A percentile compares a stretch with the other conserved stretches of the same genome.
Evolutionary conservation across 1,284 basidiomycete species (phyloP).

Genomic region (Cutaneotrichosporon daszewskae): DNA sequence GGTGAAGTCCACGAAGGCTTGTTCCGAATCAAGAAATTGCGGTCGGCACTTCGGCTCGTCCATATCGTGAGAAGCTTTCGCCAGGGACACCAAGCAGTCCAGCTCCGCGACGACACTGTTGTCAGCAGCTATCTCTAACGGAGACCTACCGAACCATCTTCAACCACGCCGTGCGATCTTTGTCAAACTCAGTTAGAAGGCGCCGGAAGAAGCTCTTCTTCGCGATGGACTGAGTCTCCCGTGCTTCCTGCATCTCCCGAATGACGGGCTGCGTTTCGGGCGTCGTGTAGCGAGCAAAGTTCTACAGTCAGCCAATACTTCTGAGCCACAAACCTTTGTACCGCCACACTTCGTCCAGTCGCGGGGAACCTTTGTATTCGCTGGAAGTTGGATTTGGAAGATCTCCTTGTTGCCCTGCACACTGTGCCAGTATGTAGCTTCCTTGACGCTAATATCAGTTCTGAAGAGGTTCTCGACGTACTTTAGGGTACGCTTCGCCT

Average conservation of each 20-base stretch:
- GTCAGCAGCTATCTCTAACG: too few relatives aligned
- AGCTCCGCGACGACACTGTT: constrained; percentile 76
- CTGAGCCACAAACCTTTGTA: constrained; percentile 59
- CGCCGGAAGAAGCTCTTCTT: constrained; percentile 75
- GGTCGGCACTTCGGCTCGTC: constrained; percentile 91
- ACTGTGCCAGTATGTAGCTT: constrained; percentile 74
- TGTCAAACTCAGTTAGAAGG: constrained; percentile 79
- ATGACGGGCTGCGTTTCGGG: constrained; percentile 65
- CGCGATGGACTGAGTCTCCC: constrained; percentile 72
- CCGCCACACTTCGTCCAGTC: constrained; percentile 77
- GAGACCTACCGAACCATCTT: constrained; percentile 60
- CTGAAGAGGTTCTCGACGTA: background rate
- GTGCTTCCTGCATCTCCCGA: constrained; percentile 79
- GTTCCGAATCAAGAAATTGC: constrained; percentile 71
- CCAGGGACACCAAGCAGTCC: constrained; percentile 88
- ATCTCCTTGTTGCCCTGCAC: constrained; percentile 82
- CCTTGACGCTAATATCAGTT: constrained; percentile 49
- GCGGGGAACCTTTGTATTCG: constrained; percentile 62
- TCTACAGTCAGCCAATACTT: constrained; percentile 48
- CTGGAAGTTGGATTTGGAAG: constrained; percentile 70
- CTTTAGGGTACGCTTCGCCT: constrained; percentile 53
- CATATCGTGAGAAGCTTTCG: constrained; percentile 80
- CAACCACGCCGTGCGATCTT: constrained; percentile 72
- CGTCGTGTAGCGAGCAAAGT: constrained; percentile 67
- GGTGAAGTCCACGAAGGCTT: constrained; percentile 72